Evolutionary conservation across 2,329 filamentous ascomycete genomes (phyloP), one percentile per base, ranked within the genome.

Genomic region (Fusarium phyllophilum): DNA sequence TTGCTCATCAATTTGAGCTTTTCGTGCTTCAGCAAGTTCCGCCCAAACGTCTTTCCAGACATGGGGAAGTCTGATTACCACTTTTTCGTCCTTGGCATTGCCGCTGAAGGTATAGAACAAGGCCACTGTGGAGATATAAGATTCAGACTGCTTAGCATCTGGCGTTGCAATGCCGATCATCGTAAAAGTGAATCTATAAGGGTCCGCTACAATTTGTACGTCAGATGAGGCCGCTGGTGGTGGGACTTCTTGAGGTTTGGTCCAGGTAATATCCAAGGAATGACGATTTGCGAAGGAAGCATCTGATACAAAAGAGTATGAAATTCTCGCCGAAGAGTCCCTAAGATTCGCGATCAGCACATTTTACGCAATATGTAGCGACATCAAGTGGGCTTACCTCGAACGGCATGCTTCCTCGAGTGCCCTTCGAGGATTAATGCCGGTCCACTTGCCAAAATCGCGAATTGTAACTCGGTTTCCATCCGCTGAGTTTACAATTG

Each of bases 351-450:
- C 31, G 12, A 31, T 67, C 22, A 74, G 67, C 45, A 74, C 41
- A 15, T 41, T 34, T 36, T 44, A 10, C 18, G n/a, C 34, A 29
- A 31, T 24, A 8, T 22, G 36, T 29, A 8, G 36, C 26, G 3
- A 58, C 22, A 41, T 26, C 14, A 24, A 45, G 24, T 22, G 15
- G 34, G 78, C 81, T 75, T 82, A 93, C 92, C 92, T 92, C 72
- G 94, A 90, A 76, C 93, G 92, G 80, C 95, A 97, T n/a, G 94
- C 90, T 81, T 98, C 95, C 81, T 98, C 95, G 18, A 98, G 84
- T 34, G 94, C 87, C 73, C 93, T 89, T 70, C 90, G 89, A 22
- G 96, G 95, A 75, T 86, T 93, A 36, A 97, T 83, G 13, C 96
- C 95, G 20, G 89, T 89, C 85, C 91, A 91, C 81, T 94, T 94